Evolutionary conservation across 495 filamentous ascomycete species (phyloP), one percentile per base, ranked within the genome.

Genomic region (Alectoria sarmentosa): DNA sequence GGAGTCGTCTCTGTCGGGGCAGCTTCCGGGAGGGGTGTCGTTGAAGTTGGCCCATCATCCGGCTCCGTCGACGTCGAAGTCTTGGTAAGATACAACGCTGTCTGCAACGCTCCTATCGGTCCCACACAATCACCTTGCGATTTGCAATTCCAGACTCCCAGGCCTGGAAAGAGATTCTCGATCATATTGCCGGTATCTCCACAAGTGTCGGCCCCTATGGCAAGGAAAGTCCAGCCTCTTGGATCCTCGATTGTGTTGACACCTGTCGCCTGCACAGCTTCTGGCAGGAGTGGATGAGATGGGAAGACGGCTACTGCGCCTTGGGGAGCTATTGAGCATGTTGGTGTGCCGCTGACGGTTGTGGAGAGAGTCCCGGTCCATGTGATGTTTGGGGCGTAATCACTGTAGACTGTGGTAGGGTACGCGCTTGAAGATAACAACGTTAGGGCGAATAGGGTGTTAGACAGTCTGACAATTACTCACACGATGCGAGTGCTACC

Each of bases 81-180:
- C 17, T 32, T 39, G 15, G 65, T 66, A 32, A 66, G 59, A 39
- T 62, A 66, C 19, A 62, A 58, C 7, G 59, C 65, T 58, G 64
- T 49, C 28, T 62, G 0, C 19, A 56, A 15, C 6, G 13, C 64
- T 3, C 1, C 1, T 15, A 5, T 2, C 2, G 64, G 48, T 13
- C 2, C 10, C 2, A 21, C 23, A 32, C 59, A 66, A 44, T 1
- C 0, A 28, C 0, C 32, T 19, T 9, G 1, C 14, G 23, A 4
- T 5, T 15, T 5, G 26, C 65, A 66, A 58, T 41, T 46, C 48
- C 48, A 58, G 39, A 62, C 0, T 1, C 26, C 52, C 8, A 66
- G 39, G 9, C 48, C 49, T 7, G 65, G 65, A 13, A 66, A 66
- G 0, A 66, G n/a, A 1, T 48, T 21, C 39, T 62, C 11, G 21